Evolutionary conservation across 352 stramenopile species (phyloP).

Genomic region (Discostella stelligera): DNA sequence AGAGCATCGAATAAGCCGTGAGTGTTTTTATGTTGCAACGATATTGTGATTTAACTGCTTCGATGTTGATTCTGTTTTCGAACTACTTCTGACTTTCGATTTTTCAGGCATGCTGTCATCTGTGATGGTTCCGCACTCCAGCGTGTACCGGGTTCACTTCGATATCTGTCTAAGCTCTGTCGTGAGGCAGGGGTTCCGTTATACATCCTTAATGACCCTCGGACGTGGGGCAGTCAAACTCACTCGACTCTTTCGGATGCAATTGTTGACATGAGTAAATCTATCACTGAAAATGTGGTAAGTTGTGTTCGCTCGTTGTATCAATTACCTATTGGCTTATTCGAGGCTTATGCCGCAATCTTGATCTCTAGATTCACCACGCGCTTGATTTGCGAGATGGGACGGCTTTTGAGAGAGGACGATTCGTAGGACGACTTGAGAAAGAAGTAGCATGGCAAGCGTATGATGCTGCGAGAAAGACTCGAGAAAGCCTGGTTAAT

Average conservation of each 20-base stretch:
- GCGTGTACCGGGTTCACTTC: conserved; percentile 69
- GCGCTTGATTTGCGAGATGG: conserved; percentile 51
- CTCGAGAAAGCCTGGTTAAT: conserved; percentile 36
- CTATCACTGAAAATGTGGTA: conserved; percentile 51
- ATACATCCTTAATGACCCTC: conserved; percentile 76
- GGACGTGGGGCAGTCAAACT: conserved; percentile 68
- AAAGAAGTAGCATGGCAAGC: conserved; percentile 72
- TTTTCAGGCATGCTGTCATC: conserved; percentile 68
- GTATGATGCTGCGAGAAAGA: conserved; percentile 51
- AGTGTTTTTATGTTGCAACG: conserved; percentile 6
- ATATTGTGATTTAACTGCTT: background rate
- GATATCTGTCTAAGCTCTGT: conserved; percentile 65
- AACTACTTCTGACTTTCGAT: background rate
- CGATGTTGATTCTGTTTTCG: background rate
- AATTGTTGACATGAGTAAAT: conserved; percentile 59
- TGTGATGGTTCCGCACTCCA: conserved; percentile 73
- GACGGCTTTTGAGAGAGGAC: conserved; percentile 58
- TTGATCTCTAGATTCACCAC: conserved; percentile 21
- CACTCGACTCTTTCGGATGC: conserved; percentile 60
- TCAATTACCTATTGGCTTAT: background rate
- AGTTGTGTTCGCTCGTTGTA: conserved; percentile 8
- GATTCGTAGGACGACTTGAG: conserved; percentile 64
- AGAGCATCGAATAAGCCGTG: conserved; percentile 74
- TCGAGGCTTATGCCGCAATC: background rate
- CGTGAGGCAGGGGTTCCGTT: conserved; percentile 72